Evolutionary conservation across 2,329 filamentous ascomycete genomes (phyloP).

Genomic region (Exophiala spinifera): DNA sequence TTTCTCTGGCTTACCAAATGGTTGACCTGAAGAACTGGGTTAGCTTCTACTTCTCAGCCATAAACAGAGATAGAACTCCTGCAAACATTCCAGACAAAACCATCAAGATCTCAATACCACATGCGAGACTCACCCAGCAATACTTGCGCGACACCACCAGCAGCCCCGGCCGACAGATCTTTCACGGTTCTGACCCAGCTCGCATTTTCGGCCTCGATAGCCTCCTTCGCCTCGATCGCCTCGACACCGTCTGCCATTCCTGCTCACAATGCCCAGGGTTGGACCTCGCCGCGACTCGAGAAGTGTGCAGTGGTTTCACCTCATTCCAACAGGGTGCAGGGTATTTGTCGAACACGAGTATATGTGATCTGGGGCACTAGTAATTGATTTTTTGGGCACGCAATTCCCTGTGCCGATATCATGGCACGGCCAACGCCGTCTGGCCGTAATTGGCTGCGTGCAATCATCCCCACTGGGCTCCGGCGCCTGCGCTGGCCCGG

Average conservation of each 20-base stretch:
- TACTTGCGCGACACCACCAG: slow-evolving; percentile 90
- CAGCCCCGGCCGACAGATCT: slow-evolving; percentile 86
- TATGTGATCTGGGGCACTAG: no score
- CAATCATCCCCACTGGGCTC: neutral
- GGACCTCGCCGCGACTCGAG: slow-evolving; percentile 4
- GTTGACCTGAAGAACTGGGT: slow-evolving; percentile 51
- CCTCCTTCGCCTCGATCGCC: slow-evolving; percentile 19
- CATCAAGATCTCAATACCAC: neutral
- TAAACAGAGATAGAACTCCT: no score
- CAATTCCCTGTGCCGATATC: slow-evolving; percentile 2
- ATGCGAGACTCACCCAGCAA: slow-evolving; percentile 68
- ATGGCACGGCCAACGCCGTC: slow-evolving; percentile 1
- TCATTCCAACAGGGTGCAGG: slow-evolving; percentile 3
- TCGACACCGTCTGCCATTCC: slow-evolving; percentile 18
- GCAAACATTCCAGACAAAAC: neutral
- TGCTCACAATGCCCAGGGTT: slow-evolving; percentile 3
- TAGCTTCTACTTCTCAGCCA: neutral
- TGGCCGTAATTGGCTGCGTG: neutral
- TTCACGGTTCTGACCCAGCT: slow-evolving; percentile 65
- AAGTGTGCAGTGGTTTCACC: neutral
- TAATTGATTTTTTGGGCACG: slow-evolving; percentile 5
- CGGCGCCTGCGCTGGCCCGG: neutral
- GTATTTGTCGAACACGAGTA: no score
- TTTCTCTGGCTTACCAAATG: slow-evolving; percentile 59
- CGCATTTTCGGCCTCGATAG: slow-evolving; percentile 32